Evolutionary conservation across 2,329 filamentous ascomycete species (phyloP).

Genomic region (Hypocreales sp.): DNA sequence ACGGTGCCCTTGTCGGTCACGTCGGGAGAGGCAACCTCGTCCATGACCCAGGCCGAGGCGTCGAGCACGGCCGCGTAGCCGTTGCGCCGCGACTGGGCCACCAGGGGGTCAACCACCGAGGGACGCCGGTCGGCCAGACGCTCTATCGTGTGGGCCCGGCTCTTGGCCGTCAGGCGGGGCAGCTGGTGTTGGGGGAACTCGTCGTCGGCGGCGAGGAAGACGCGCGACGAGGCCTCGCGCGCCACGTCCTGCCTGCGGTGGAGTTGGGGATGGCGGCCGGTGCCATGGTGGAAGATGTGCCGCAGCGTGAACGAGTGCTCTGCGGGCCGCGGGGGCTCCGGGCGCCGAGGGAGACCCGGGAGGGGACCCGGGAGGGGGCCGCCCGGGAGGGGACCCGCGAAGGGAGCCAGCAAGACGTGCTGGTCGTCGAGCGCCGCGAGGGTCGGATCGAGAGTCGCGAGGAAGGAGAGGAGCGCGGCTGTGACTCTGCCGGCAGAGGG

Average conservation of each 20-base stretch:
- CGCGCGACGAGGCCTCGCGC: conserved; percentile 27
- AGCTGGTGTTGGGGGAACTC: conserved; percentile 34
- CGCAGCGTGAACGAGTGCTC: conserved; percentile 55
- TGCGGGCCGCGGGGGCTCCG: conserved; percentile 28
- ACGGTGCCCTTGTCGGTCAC: conserved; percentile 75
- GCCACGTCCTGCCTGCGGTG: conserved; percentile 62
- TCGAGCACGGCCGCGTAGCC: conserved; percentile 54
- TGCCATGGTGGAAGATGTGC: conserved; percentile 88
- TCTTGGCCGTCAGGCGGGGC: conserved; percentile 43
- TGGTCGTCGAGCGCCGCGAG: conserved; percentile 20
- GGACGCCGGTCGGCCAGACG: conserved; percentile 66
- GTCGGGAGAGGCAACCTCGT: conserved; percentile 65
- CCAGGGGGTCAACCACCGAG: conserved; percentile 61
- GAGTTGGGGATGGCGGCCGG: conserved; percentile 59
- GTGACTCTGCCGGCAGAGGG: conserved; percentile 48
- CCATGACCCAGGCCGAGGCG: conserved; percentile 66
- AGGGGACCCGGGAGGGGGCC: too few species aligned
- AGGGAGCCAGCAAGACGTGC: conserved; percentile 26
- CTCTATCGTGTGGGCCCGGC: conserved; percentile 55
- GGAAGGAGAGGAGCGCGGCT: conserved; percentile 47
- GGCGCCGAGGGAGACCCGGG: conserved; percentile 22
- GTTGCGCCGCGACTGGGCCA: conserved; percentile 54
- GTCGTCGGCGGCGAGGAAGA: conserved; percentile 49
- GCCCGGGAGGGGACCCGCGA: too few species aligned
- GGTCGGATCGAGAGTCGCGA: conserved; percentile 35